phyloP scores from a whole-genome alignment of 495 filamentous ascomycete species.

The Collariella sp. region DNA sequence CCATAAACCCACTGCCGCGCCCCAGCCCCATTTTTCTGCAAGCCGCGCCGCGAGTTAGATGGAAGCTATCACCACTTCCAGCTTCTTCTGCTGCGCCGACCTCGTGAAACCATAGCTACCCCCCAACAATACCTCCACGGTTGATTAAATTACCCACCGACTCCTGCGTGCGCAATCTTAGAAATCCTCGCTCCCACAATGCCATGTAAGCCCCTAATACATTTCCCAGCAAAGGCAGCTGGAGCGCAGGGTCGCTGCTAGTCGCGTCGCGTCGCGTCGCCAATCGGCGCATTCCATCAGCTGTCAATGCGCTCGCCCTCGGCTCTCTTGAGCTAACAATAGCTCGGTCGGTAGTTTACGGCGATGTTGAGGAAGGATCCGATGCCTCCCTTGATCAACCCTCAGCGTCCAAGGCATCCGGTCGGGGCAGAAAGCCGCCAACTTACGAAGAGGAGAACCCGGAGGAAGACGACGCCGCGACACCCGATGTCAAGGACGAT shows the following conservation, averaged over 20 bases:
- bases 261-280: constrained; percentile 3
- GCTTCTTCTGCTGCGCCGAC: background rate
- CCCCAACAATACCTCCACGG: background rate
- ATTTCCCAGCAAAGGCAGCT: background rate
- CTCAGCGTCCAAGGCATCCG: constrained; percentile 13
- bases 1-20: background rate
- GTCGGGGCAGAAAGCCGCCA: constrained; percentile 17
- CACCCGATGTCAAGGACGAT: constrained; percentile 13
- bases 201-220: constrained; percentile 6
- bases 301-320: background rate
- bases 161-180: no score
- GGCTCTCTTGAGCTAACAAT: background rate
- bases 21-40: constrained; percentile 1
- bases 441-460: constrained; percentile 5
- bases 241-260: background rate
- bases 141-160: no score
- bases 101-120: background rate
- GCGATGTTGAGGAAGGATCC: constrained; percentile 2
- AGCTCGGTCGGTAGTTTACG: background rate
- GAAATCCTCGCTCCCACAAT: no score
- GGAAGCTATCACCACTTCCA: constrained; percentile 5
- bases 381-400: constrained; percentile 6
- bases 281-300: background rate
- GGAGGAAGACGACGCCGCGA: constrained; percentile 12
- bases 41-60: background rate